Percentiles rank a stretch among this genome's conserved stretches.
phyloP scores from a whole-genome alignment of 768 basidiomycete genomes.

The Gloeophyllum trabeum region DNA sequence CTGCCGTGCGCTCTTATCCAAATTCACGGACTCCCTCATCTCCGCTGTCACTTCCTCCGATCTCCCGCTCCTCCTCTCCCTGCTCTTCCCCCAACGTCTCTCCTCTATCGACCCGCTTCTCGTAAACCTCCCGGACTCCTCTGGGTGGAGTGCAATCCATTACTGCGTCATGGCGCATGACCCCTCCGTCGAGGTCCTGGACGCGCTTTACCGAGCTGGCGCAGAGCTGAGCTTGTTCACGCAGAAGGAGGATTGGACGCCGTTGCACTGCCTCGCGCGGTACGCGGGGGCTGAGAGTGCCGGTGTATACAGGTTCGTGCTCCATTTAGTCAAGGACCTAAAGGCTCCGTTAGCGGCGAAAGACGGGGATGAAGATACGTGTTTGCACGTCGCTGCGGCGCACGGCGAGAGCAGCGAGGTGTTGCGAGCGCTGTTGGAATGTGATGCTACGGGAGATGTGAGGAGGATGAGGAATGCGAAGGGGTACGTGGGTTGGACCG shows the following conservation, averaged over 20 bases:
- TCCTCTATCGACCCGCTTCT: slow-evolving; percentile 31
- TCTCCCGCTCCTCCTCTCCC: slow-evolving; percentile 35
- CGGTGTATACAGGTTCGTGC: slow-evolving; percentile 40
- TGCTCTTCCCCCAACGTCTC: slow-evolving; percentile 40
- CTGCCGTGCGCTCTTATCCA: slow-evolving; percentile 26
- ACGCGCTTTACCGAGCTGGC: slow-evolving; percentile 65
- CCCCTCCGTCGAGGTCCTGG: slow-evolving; percentile 53
- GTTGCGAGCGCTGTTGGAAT: slow-evolving; percentile 51
- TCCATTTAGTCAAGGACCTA: slow-evolving; percentile 61
- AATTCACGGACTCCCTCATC: slow-evolving; percentile 40
- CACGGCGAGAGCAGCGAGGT: slow-evolving; percentile 56
- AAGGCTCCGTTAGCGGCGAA: slow-evolving; percentile 56
- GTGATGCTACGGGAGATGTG: slow-evolving; percentile 43
- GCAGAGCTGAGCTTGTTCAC: slow-evolving; percentile 69
- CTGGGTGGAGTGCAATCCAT: slow-evolving; percentile 68
- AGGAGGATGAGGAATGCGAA: slow-evolving; percentile 56
- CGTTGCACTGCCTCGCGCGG: slow-evolving; percentile 55
- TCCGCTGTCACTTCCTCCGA: slow-evolving; percentile 40
- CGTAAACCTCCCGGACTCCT: slow-evolving; percentile 55
- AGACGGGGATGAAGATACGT: slow-evolving; percentile 63
- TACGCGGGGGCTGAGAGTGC: slow-evolving; percentile 5
- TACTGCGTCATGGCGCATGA: slow-evolving; percentile 45
- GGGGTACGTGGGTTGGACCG: slow-evolving; percentile 40
- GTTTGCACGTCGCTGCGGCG: slow-evolving; percentile 72
- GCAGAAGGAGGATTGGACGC: slow-evolving; percentile 39